Evolutionary conservation across 495 filamentous ascomycete genomes (phyloP).

Genomic region (Penicillium subrubescens): DNA sequence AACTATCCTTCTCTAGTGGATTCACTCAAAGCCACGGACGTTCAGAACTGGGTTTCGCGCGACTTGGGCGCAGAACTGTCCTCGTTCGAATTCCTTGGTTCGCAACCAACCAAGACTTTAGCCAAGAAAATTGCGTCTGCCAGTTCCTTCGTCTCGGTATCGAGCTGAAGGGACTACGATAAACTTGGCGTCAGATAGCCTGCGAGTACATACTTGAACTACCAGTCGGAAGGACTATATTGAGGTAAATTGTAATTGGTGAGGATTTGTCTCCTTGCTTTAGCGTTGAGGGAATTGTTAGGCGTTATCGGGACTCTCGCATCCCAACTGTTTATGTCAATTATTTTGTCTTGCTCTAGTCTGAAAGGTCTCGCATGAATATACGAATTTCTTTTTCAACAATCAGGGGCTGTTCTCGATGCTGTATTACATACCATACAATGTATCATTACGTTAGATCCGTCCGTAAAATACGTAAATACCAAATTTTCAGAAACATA

Average conservation of each 20-base stretch:
- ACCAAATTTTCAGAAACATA: not conserved
- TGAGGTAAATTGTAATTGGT: not conserved
- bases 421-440: constrained; percentile 19
- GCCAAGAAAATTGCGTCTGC: constrained; percentile 25
- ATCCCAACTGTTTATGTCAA: not conserved
- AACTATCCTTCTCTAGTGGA: constrained; percentile 30
- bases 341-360: not conserved
- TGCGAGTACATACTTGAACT: not conserved
- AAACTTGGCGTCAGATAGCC: not conserved
- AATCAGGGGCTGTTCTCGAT: not conserved
- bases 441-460: not conserved
- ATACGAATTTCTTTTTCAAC: not conserved
- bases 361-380: constrained; percentile 4
- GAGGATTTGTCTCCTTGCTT: not conserved
- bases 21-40: constrained; percentile 40
- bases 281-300: not conserved
- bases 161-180: constrained; percentile 11
- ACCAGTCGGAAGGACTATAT: not conserved
- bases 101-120: constrained; percentile 24
- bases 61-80: constrained; percentile 30
- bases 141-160: constrained; percentile 25
- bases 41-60: constrained; percentile 41
- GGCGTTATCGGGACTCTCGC: not conserved
- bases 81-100: constrained; percentile 32
- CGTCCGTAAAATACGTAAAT: not conserved